Conservation (phyloP, 805 yeast species). For the Candida sphagnicola region DNA sequence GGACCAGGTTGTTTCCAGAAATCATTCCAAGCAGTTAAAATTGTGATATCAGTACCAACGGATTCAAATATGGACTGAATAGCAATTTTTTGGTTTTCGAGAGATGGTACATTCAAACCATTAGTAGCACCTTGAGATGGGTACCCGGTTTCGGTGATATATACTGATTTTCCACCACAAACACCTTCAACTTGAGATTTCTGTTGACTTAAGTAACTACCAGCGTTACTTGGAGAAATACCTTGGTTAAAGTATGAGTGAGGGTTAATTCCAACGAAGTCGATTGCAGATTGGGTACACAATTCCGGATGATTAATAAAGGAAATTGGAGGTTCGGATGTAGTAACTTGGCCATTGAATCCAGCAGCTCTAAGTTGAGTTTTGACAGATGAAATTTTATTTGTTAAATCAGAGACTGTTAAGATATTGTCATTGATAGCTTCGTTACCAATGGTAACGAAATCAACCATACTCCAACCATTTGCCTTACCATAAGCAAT, state of each 20-base stretch:
- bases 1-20: slow-evolving; percentile 84
- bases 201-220: slow-evolving; percentile 66
- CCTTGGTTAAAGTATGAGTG: slow-evolving; percentile 76
- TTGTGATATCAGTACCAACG: slow-evolving; percentile 58
- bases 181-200: slow-evolving; percentile 45
- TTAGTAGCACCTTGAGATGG: slow-evolving; percentile 71
- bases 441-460: slow-evolving; percentile 84
- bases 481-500: slow-evolving; percentile 45
- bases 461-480: slow-evolving; percentile 73
- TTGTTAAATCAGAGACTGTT: slow-evolving; percentile 56
- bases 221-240: slow-evolving; percentile 64
- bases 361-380: slow-evolving; percentile 60
- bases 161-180: slow-evolving; percentile 54
- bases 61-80: slow-evolving; percentile 57
- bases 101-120: slow-evolving; percentile 70
- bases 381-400: slow-evolving; percentile 65
- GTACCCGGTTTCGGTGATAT: slow-evolving; percentile 85
- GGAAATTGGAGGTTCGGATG: slow-evolving; percentile 86
- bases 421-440: slow-evolving; percentile 65
- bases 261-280: slow-evolving; percentile 81
- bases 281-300: slow-evolving; percentile 68
- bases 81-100: slow-evolving; percentile 69
- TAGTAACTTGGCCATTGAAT: slow-evolving; percentile 69
- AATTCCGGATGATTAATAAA: slow-evolving; percentile 60
- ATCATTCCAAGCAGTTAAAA: slow-evolving; percentile 80